Percentiles rank a stretch among this genome's conserved stretches.
phyloP scores from a whole-genome alignment of 2,329 filamentous ascomycete species.

The Pseudogymnoascus sp. region DNA sequence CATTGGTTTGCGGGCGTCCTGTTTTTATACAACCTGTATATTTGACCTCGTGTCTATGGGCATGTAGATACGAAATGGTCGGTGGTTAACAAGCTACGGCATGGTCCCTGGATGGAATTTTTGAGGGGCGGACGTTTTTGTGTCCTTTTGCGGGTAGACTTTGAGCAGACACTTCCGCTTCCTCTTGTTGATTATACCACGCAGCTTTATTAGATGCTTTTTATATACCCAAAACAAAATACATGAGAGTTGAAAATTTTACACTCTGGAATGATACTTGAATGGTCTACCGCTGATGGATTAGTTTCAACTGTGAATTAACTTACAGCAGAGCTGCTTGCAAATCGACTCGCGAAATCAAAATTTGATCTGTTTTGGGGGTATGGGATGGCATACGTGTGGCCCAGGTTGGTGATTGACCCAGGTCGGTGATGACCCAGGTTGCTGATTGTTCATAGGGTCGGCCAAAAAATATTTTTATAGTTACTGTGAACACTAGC shows the following conservation, averaged over 20 bases:
- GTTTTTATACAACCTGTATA: not conserved
- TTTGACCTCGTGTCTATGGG: not conserved
- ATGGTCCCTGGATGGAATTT: not conserved
- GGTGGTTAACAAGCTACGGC: not conserved
- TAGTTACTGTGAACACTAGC: not conserved
- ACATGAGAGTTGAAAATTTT: not conserved
- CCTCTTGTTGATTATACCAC: constrained; percentile 3
- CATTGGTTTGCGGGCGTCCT: not conserved
- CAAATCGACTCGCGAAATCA: not conserved
- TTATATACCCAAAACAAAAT: constrained; percentile 7
- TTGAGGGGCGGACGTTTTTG: not conserved
- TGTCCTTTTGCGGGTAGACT: not conserved
- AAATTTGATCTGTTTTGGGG: not conserved
- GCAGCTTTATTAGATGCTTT: constrained; percentile 4
- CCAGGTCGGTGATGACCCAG: not conserved
- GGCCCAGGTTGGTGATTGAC: not conserved
- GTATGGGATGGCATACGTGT: not conserved
- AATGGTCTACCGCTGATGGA: not conserved
- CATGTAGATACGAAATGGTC: constrained; percentile 1
- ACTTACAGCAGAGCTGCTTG: not conserved
- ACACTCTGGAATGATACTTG: not conserved
- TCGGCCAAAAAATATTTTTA: not conserved
- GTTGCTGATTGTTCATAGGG: no score
- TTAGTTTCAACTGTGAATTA: not conserved
- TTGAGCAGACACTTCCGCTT: not conserved